Evolutionary conservation across 129 eudicot species (phyloP).

Genomic region (Erigeron canadensis): DNA sequence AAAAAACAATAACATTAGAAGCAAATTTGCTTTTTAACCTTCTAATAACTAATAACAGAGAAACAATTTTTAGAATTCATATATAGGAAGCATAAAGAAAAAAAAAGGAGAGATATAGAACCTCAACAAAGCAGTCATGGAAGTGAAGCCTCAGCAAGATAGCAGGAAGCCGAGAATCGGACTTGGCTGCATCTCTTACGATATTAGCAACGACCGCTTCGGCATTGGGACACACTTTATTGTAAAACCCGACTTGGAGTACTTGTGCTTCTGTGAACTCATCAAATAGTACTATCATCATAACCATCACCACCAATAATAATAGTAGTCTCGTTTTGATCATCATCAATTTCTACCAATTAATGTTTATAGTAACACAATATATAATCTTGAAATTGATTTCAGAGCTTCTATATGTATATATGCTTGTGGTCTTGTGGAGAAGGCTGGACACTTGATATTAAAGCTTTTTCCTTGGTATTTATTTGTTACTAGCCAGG

Average conservation of each 20-base stretch:
- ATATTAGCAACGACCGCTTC: conserved; percentile 50
- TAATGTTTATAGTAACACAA: neutral
- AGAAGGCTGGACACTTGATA: conserved; percentile 2
- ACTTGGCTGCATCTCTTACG: conserved; percentile 36
- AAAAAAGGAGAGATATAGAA: conserved; percentile 11
- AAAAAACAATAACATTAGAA: too few relatives aligned
- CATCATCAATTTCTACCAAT: conserved; percentile 5
- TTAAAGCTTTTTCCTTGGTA: conserved; percentile 19
- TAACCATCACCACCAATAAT: neutral
- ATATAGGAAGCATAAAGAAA: neutral
- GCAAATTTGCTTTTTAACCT: too few relatives aligned
- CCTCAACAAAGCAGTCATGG: conserved; percentile 86
- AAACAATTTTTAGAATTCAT: neutral
- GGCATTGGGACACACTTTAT: conserved; percentile 49
- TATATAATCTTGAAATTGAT: too few relatives aligned
- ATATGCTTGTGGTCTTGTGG: conserved; percentile 4
- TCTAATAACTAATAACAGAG: too few relatives aligned
- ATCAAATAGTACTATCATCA: conserved; percentile 11
- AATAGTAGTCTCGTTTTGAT: conserved; percentile 1
- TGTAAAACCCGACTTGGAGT: conserved; percentile 62
- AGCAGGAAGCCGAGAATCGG: conserved; percentile 37
- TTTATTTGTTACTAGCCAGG: neutral
- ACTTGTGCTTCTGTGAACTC: conserved; percentile 38
- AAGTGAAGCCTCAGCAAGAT: conserved; percentile 68
- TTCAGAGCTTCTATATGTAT: too few relatives aligned